Base-by-base conservation (phyloP, 495 filamentous ascomycete genomes). In the Lophium mytilinum region DNA sequence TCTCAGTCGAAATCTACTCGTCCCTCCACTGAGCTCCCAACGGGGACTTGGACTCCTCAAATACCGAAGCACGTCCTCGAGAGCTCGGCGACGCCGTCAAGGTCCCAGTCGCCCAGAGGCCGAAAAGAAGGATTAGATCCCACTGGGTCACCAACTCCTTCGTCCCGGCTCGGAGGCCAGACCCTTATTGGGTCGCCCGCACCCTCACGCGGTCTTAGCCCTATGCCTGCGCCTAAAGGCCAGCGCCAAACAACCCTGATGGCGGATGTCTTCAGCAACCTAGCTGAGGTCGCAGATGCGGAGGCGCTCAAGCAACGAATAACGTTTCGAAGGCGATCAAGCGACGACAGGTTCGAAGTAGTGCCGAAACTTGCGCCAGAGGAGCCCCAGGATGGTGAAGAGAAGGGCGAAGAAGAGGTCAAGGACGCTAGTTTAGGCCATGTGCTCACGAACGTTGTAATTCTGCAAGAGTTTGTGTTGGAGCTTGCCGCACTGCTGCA, bases 401-500 rank as follows among this genome's bases (percentile, higher is more conserved):
- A 40, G 15, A 37, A 46, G n/a, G 54, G 56, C 34, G 37, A 54
- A 7, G 54, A 58, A 9, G 62, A 64, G 52, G 40, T 49, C 33
- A 58, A 60, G 36, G 74, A 78, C 21, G 81, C 85, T 11, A 91
- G 83, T 14, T 78, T 98, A 5, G 88, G 87, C 50, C 90, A 97
- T 69, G 79, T 97, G 1, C 73, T 98, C 52, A 96, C 93, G 6
- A 89, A 89, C 63, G 78, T 82, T 18, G 78, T 87, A 45, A 75
- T 89, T 51, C 72, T 87, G 60, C 85, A 88, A 63, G 88, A 94
- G 60, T 98, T 98, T 68, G 71, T 96, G 6, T 74, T 97, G 42
- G 93, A 98, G 72, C 68, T 97, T 37, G 85, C 89, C 3, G 92
- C 91, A 9, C 71, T 95, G 64, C 79, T 95, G 51, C 89, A 97